These are phyloP conservation scores for Saccharomyces hybrid DNA, from an alignment of 1,139 yeast species.

Conservation along the genomic window DNA sequence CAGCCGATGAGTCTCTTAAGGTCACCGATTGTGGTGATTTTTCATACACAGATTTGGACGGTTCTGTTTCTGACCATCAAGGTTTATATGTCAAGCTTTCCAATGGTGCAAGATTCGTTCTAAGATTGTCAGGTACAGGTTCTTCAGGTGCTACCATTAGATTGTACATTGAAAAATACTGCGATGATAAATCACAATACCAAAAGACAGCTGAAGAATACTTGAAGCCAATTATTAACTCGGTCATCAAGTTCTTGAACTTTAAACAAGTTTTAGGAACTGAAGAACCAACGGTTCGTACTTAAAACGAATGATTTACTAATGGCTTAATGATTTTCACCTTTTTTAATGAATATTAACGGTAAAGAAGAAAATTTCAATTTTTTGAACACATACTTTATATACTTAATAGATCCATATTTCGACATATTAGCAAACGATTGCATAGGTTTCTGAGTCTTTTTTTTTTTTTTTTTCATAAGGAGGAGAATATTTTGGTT, in stretches of 20 bases:
- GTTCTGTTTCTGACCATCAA: slow-evolving; percentile 83
- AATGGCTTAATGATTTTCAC: neutral
- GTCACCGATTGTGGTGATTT: slow-evolving; percentile 81
- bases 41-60: slow-evolving; percentile 89
- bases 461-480: neutral
- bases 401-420: neutral
- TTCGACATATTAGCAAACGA: neutral
- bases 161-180: slow-evolving; percentile 81
- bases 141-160: slow-evolving; percentile 97
- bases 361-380: neutral
- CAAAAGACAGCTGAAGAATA: slow-evolving; percentile 55
- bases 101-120: slow-evolving; percentile 80
- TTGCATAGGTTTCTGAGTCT: neutral
- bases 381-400: neutral
- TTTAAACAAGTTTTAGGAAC: slow-evolving; percentile 72
- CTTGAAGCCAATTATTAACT: slow-evolving; percentile 53
- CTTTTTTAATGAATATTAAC: neutral
- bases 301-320: slow-evolving; percentile 35
- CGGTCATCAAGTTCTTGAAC: slow-evolving; percentile 60
- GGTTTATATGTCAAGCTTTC: slow-evolving; percentile 79
- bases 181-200: slow-evolving; percentile 50
- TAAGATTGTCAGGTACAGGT: slow-evolving; percentile 94
- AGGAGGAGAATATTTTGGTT: neutral
- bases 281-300: slow-evolving; percentile 82
- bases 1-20: slow-evolving; percentile 40